Conservation (phyloP, 352 stramenopile species). For the Phytophthora europaea region DNA sequence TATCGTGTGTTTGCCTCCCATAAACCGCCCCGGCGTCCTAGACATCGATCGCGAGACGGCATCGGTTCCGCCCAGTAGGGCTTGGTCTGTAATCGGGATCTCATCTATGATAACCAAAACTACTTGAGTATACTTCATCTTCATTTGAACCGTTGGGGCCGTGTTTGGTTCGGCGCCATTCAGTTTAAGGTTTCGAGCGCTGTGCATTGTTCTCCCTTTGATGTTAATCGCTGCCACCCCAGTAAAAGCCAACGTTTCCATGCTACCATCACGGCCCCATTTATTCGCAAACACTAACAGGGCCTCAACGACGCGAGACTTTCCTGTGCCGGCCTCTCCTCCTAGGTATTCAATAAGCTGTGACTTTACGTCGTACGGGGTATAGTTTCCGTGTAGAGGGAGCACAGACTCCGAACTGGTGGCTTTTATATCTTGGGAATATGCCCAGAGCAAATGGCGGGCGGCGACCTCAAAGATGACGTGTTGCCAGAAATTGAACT, state of each 20-base stretch:
- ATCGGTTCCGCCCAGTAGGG: conserved; percentile 23
- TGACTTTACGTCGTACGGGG: conserved; percentile 2
- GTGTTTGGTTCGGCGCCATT: conserved; percentile 5
- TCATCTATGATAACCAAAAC: conserved; percentile 36
- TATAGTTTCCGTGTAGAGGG: neutral
- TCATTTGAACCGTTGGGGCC: conserved; percentile 27
- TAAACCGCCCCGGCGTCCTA: neutral
- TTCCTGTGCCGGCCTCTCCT: conserved; percentile 12
- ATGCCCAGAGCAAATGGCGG: conserved; percentile 1
- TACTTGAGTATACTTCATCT: conserved; percentile 6
- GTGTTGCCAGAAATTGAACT: conserved; percentile 6
- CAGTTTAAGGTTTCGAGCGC: conserved; percentile 7
- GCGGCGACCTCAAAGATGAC: conserved; percentile 1
- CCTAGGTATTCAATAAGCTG: conserved; percentile 20
- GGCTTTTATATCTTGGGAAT: neutral
- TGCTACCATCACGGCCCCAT: neutral
- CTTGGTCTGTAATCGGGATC: conserved; percentile 37
- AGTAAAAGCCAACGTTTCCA: conserved; percentile 10
- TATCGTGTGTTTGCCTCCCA: conserved; percentile 35
- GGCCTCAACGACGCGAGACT: conserved; percentile 11
- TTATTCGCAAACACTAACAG: neutral
- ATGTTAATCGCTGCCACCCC: conserved; percentile 7
- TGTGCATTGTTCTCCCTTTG: conserved; percentile 1
- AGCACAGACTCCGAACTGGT: neutral
- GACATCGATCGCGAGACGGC: conserved; percentile 11